A percentile compares a stretch with the other conserved stretches of the same genome.
These are phyloP conservation scores for Penicillium sp. DNA, from an alignment of 2,329 filamentous ascomycete species.

Conservation along the genomic window DNA sequence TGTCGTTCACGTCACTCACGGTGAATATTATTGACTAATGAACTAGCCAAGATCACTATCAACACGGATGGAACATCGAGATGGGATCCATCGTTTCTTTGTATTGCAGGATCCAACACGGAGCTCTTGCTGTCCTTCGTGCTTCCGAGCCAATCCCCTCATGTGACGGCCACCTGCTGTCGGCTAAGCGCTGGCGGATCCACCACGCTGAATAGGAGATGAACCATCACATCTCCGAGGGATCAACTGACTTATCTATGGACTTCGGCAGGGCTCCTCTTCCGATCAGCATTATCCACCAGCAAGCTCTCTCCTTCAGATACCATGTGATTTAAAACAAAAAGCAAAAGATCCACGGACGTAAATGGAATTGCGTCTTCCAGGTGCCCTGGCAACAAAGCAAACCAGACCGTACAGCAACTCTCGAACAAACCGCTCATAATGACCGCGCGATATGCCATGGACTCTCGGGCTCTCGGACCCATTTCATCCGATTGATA, in stretches of 20 bases:
- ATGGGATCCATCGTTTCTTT: neutral
- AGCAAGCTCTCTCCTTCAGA: neutral
- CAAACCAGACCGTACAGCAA: neutral
- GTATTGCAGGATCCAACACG: neutral
- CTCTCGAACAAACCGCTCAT: neutral
- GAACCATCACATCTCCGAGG: neutral
- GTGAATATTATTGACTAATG: neutral
- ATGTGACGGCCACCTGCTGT: neutral
- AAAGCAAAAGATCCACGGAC: neutral
- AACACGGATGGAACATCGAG: neutral
- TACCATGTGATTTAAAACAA: neutral
- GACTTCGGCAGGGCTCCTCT: too few species aligned
- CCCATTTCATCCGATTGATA: neutral
- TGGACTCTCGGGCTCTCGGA: neutral
- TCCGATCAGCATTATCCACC: too few species aligned
- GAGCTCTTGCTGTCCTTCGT: neutral
- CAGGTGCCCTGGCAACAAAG: neutral
- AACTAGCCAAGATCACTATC: neutral
- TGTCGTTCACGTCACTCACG: too few species aligned
- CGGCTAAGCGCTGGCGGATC: constrained; percentile 1
- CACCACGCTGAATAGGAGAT: neutral
- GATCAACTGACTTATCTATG: too few species aligned
- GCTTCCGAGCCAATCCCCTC: neutral
- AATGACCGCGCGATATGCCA: neutral
- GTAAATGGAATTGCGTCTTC: neutral